A percentile compares a stretch with the other conserved stretches of the same genome.
Conservation (phyloP, 2,329 filamentous ascomycete species). For the Calonectria naviculata region DNA sequence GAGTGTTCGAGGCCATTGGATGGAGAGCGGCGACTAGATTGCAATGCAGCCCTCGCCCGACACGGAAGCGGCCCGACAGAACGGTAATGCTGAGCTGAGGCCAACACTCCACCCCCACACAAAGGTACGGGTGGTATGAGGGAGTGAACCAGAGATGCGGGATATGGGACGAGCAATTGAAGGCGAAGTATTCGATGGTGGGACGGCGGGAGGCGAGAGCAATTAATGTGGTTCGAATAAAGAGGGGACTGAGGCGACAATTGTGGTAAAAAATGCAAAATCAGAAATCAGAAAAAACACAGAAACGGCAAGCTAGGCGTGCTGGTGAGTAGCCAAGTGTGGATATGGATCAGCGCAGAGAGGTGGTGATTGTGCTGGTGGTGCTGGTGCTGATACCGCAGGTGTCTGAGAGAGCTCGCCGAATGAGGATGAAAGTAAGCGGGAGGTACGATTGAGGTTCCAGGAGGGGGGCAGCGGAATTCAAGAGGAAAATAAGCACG, state of each 20-base stretch:
- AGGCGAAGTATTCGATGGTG: neutral
- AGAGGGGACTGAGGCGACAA: neutral
- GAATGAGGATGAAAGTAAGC: neutral
- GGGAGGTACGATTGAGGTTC: neutral
- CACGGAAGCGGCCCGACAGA: conserved; percentile 18
- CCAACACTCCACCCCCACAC: conserved; percentile 30
- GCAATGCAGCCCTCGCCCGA: conserved; percentile 15
- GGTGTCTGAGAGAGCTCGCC: neutral
- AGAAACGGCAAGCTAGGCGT: neutral
- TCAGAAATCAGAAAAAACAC: neutral
- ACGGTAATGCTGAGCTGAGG: conserved; percentile 30
- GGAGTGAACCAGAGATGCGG: conserved; percentile 11
- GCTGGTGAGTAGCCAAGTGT: conserved; percentile 5
- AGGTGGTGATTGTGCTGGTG: conserved; percentile 4
- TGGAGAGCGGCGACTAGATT: conserved; percentile 6
- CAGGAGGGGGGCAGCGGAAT: neutral
- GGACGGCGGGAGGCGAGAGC: neutral
- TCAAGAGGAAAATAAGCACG: conserved; percentile 20
- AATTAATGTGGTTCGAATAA: neutral
- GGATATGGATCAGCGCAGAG: conserved; percentile 15
- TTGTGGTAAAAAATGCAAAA: neutral
- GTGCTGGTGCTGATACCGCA: neutral
- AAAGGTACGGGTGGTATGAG: conserved; percentile 10
- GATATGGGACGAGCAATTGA: conserved; percentile 1
- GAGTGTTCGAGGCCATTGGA: conserved; percentile 17